Evolutionary conservation across 768 basidiomycete genomes (phyloP).

Genomic region (Lyophyllum atratum): DNA sequence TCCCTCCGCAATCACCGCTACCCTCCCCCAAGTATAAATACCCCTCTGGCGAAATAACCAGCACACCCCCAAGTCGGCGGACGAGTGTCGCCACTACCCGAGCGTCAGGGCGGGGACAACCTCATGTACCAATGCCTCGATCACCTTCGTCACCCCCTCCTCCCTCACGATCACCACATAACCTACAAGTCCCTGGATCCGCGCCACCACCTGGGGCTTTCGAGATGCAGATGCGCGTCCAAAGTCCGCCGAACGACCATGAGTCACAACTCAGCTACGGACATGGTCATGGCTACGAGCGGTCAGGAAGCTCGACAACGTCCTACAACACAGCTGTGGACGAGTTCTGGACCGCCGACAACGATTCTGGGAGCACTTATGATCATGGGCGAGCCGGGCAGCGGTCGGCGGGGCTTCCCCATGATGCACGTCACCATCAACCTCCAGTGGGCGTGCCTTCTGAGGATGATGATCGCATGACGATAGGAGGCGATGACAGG

Average conservation of each 20-base stretch:
- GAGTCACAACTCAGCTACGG: neutral
- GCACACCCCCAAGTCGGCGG: conserved; percentile 42
- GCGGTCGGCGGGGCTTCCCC: neutral
- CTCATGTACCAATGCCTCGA: conserved; percentile 27
- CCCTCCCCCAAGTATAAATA: conserved; percentile 52
- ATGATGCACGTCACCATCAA: neutral
- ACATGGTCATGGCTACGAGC: conserved; percentile 21
- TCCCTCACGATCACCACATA: conserved; percentile 21
- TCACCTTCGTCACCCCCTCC: conserved; percentile 24
- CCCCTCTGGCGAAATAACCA: conserved; percentile 47
- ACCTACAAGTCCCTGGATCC: conserved; percentile 15
- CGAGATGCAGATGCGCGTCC: conserved; percentile 17
- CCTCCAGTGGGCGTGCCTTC: neutral
- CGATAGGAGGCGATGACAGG: conserved; percentile 22
- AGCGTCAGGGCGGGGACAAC: conserved; percentile 18
- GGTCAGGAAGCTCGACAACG: conserved; percentile 37
- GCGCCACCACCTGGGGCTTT: conserved; percentile 7
- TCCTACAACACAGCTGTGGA: conserved; percentile 49
- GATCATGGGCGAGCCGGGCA: neutral
- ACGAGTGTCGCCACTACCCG: conserved; percentile 36
- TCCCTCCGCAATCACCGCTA: conserved; percentile 63
- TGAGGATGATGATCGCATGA: conserved; percentile 31
- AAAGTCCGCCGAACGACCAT: conserved; percentile 28
- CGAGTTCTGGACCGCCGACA: conserved; percentile 38
- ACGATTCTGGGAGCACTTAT: neutral